These are phyloP conservation scores for Leptodermis oblonga DNA, from an alignment of 257 asterid species.

Conservation along the genomic window DNA sequence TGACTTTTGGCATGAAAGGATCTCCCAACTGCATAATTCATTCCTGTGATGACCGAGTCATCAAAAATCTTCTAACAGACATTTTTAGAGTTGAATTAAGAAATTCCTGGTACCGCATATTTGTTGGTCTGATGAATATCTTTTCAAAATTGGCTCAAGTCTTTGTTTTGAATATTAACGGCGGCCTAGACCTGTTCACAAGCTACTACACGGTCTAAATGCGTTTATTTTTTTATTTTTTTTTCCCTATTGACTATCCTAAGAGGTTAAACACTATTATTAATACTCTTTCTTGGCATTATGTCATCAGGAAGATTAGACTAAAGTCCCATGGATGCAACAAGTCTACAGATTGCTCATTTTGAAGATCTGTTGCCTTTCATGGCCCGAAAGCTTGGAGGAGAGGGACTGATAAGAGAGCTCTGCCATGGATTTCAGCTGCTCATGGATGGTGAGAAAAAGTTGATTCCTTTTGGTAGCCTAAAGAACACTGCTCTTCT, in stretches of 20 bases:
- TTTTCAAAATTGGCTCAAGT: too few species aligned
- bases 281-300: neutral
- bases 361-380: constrained; percentile 24
- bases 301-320: neutral
- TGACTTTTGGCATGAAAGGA: neutral
- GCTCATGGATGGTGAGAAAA: constrained; percentile 16
- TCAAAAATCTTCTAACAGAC: neutral
- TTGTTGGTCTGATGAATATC: neutral
- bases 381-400: constrained; percentile 20
- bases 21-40: neutral
- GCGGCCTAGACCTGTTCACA: constrained; percentile 3
- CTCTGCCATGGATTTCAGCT: constrained; percentile 20
- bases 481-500: constrained; percentile 20
- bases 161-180: neutral
- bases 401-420: constrained; percentile 19
- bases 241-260: neutral
- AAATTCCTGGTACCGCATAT: neutral
- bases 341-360: neutral
- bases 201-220: neutral
- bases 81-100: neutral
- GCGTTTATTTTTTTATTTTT: neutral
- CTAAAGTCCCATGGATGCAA: neutral
- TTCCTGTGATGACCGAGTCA: constrained; percentile 3
- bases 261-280: neutral
- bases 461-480: constrained; percentile 20